Evolutionary conservation across 1,284 basidiomycete genomes (phyloP).

Genomic region (Agaricales sp.): DNA sequence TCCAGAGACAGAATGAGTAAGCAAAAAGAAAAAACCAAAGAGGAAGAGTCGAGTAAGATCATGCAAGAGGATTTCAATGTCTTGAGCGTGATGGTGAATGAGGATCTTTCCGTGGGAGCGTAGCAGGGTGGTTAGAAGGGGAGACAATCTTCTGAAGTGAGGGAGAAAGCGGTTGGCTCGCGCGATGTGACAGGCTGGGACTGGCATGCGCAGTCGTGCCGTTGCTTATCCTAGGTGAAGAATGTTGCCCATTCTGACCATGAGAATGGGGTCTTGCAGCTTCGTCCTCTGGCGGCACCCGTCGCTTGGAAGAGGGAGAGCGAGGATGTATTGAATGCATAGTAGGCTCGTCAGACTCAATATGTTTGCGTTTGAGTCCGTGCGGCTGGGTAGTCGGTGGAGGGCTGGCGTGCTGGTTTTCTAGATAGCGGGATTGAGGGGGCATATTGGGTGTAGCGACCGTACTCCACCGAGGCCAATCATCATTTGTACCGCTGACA

Average conservation of each 20-base stretch:
- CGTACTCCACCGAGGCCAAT: neutral
- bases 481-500: no score
- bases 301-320: neutral
- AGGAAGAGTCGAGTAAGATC: neutral
- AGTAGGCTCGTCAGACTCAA: neutral
- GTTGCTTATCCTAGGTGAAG: slow-evolving; percentile 10
- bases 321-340: neutral
- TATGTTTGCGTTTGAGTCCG: neutral
- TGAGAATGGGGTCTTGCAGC: neutral
- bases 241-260: slow-evolving; percentile 16
- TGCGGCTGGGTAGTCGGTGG: neutral
- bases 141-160: slow-evolving; percentile 6
- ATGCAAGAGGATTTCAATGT: neutral
- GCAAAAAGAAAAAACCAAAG: neutral
- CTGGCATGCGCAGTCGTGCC: slow-evolving; percentile 2
- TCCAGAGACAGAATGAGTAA: neutral
- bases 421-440: neutral
- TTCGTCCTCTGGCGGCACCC: neutral
- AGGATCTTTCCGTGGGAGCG: neutral
- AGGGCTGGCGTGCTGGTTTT: neutral
- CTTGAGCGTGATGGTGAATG: neutral
- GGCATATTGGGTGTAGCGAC: neutral
- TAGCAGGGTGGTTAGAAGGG: neutral
- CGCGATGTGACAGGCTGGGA: slow-evolving; percentile 4
- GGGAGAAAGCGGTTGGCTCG: slow-evolving; percentile 6